Percentiles rank a stretch among this genome's conserved stretches.
Evolutionary conservation across 2,329 filamentous ascomycete species (phyloP).

Genomic region (Aspergillus neoniger): DNA sequence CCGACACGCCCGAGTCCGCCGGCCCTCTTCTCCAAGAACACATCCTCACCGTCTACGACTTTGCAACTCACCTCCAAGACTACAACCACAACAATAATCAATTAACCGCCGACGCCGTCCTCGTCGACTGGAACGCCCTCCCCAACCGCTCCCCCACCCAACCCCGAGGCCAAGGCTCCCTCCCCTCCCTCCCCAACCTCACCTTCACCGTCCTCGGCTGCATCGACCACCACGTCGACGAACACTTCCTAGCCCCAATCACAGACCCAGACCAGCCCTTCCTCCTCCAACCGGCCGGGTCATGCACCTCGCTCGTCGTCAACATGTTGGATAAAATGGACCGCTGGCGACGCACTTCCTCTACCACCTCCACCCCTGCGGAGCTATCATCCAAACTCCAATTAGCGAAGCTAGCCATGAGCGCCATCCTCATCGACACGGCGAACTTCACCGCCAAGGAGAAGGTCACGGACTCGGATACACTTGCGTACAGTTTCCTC

Average conservation of each 20-base stretch:
- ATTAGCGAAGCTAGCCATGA: constrained; percentile 42
- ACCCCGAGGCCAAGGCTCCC: constrained; percentile 46
- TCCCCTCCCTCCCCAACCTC: constrained; percentile 50
- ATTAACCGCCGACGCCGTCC: constrained; percentile 29
- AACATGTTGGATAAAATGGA: constrained; percentile 51
- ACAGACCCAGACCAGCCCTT: constrained; percentile 49
- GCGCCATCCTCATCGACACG: constrained; percentile 49
- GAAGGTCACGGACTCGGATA: constrained; percentile 51
- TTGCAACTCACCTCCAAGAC: constrained; percentile 28
- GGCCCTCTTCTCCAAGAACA: constrained; percentile 33
- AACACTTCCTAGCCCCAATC: constrained; percentile 50
- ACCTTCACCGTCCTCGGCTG: constrained; percentile 52
- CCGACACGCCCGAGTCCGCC: constrained; percentile 27
- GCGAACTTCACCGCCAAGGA: constrained; percentile 46
- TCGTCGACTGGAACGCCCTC: constrained; percentile 52
- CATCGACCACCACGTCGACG: constrained; percentile 66
- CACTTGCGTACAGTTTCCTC: constrained; percentile 54
- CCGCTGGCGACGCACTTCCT: constrained; percentile 42
- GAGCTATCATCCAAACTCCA: constrained; percentile 31
- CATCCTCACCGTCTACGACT: constrained; percentile 45
- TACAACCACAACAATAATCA: constrained; percentile 6
- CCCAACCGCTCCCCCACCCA: constrained; percentile 48
- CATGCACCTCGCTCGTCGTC: constrained; percentile 60
- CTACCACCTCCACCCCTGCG: not conserved
- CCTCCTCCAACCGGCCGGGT: constrained; percentile 58